Evolutionary conservation across 2,329 filamentous ascomycete species (phyloP), one percentile per base, ranked within the genome.

Genomic region (Ophiostoma tasmaniense): DNA sequence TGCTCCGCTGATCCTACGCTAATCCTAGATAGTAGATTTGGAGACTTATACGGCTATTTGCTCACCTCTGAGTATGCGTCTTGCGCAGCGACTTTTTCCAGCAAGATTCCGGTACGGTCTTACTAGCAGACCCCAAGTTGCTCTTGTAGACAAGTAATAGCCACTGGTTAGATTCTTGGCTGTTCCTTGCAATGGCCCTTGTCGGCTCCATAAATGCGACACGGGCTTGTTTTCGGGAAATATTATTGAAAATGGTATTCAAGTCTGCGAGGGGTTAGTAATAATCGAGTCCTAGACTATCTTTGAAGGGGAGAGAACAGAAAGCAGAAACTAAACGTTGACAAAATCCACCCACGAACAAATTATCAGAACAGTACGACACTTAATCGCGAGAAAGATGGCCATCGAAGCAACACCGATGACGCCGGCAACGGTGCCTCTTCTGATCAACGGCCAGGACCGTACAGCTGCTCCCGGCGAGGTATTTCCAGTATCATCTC

Each of bases 361-460:
- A 10, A 39, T 39, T 13, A 39, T 39, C 13, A 39, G 13, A 45
- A 20, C 17, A 17, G 20, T 17, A 55, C 50, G n/a, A 25, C 10
- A 55, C n/a, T 25, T 25, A 25, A 6, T 13, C n/a, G 22, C n/a
- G 3, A 55, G 3, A 55, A 55, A n/a, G 20, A 64, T 35, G 14
- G 20, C 59, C 14, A 64, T 59, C 13, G 25, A 20, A 20, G n/a
- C 35, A 13, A 35, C 59, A 4, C 3, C 59, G 30, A 64, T 11
- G 2, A 22, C 61, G 30, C 33, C 61, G 33, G 33, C 1, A 10
- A 39, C 8, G 2, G 61, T 64, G 33, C 76, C 76, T 28, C 76
- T 78, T 70, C 69, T 75, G 70, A 75, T 78, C 73, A 73, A 74
- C 69, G 76, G 76, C 70, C 70, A 76, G 68, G 74, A 78, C 22